phyloP scores from a whole-genome alignment of 2,329 filamentous ascomycete species.

The Phaeoacremonium minimum region DNA sequence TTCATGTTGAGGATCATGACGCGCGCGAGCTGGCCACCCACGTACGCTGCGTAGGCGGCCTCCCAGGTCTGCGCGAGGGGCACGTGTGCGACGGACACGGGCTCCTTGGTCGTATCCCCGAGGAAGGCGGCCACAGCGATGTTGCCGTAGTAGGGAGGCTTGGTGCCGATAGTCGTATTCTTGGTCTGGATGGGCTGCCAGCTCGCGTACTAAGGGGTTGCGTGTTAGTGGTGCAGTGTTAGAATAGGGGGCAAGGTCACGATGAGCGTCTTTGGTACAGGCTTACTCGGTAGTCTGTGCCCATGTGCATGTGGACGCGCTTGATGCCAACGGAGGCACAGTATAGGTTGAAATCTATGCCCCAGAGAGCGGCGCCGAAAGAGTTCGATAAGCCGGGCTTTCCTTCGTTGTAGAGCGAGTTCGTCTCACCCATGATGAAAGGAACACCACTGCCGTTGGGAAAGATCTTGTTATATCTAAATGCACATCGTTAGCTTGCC shows the following conservation, averaged over 20 bases:
- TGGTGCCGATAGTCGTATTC: conserved; percentile 48
- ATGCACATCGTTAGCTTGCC: no score
- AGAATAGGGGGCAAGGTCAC: background rate
- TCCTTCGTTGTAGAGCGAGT: conserved; percentile 60
- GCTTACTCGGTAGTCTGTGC: conserved; percentile 52
- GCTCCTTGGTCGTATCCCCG: conserved; percentile 27
- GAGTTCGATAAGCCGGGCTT: conserved; percentile 57
- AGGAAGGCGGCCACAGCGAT: conserved; percentile 54
- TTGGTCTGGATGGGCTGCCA: conserved; percentile 57
- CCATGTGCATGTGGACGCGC: conserved; percentile 61
- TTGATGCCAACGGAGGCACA: conserved; percentile 50
- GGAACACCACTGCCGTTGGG: conserved; percentile 30
- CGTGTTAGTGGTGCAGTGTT: no score
- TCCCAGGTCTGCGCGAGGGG: conserved; percentile 33
- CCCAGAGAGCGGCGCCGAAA: conserved; percentile 64
- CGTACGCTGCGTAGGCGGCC: conserved; percentile 54
- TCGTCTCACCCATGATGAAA: conserved; percentile 57
- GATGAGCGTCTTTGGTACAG: background rate
- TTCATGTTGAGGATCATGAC: conserved; percentile 55
- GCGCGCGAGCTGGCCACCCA: conserved; percentile 33
- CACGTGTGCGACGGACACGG: conserved; percentile 43
- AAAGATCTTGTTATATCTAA: conserved; percentile 35
- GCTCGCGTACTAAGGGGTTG: conserved; percentile 40
- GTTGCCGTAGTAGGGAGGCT: conserved; percentile 61
- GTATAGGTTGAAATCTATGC: conserved; percentile 57